Base-by-base conservation (phyloP, 441 rosid species). In the Adansonia gregorii region DNA sequence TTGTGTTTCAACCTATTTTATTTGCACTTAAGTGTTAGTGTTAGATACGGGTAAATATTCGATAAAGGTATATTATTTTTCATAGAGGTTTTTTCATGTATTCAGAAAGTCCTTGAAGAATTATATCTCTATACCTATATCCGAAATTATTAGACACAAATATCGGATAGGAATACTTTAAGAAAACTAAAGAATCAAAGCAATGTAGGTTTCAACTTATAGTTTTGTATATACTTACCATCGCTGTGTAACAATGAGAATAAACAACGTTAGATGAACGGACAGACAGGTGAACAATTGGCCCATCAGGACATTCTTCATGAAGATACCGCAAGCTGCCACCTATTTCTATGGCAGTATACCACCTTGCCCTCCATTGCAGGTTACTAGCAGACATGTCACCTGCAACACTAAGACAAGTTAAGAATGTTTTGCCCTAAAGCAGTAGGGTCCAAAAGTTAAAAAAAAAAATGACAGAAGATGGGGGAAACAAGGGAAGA, bases 281-380 rank as follows among this genome's bases (percentile, higher is more conserved):
- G 52, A 89, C 83, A 22, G 85, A 83, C 24, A 69, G 89, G 68
- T 87, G 92, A 81, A 82, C 78, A 46, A 89, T 85, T 11, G 85
- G 78, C 14, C 87, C 89, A 67, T 85, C 85, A 24, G 78, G 81
- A 68, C 88, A 82, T 59, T 87, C 88, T 54, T 84, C 88, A 12
- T 89, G 90, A 61, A 87, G 89, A 80, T 87, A 85, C 24, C 85
- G 76, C 76, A 88, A 69, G 78, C 90, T 77, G 27, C 85, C 73
- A 0, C 89, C 88, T 24, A 87, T 84, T 77, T 86, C 87, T 49
- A 77, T 43, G 2, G 90, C 90, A 20, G 81, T 82, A 51, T 76
- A 65, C 92, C 92, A 88, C 77, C 92, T 85, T 24, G 83, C 84
- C 78, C 76, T 83, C 90, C 89, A 88, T 27, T 86, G 8, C 76